Base-by-base conservation (phyloP, 1,284 basidiomycete genomes). In the Peniophora sp. region DNA sequence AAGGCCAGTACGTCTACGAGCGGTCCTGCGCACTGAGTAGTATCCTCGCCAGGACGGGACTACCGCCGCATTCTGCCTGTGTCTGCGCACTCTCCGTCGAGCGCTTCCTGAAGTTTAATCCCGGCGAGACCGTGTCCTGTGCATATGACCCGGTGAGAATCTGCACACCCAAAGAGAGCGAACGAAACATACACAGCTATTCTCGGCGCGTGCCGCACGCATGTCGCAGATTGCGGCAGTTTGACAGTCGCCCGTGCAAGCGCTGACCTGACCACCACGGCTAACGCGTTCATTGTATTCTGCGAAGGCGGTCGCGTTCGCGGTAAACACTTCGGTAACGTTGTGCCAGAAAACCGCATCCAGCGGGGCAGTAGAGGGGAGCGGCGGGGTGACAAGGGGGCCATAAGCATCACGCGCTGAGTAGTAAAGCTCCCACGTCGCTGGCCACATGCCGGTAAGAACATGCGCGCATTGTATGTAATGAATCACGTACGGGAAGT, bases 261-360 rank as follows among this genome's bases (percentile, higher is more conserved):
- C 22, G 11, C 54, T 49, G 18, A 72, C 66, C 9, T 63, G 57
- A 9, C 64, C 63, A 11, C 72, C 73, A 10, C 75, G 65, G 15
- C 62, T 71, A 56, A 71, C 65, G 52, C 73, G 67, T 3, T 65
- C 64, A 55, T 68, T 68, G 60, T 70, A 81, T 41, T 67, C 55
- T 54, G 73, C 65, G 62, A 78, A 78, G 1, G 74, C 72, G 1
- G 65, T 65, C 47, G 76, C 70, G 55, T 81, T 74, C 14, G 60
- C 53, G 48, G 65, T 71, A 52, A 81, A 78, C 0, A 70, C 74
- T 53, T 81, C 78, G 0, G 81, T 82, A 3, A 83, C 67, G 51
- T 68, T 64, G 57, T 83, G 81, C 81, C 81, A 84, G 65, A 83
- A 83, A 10, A 71, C 62, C 2, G 78, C 71, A 50, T 65, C 64